phyloP scores from a whole-genome alignment of 148 eudicot species.

The Silene conica region DNA sequence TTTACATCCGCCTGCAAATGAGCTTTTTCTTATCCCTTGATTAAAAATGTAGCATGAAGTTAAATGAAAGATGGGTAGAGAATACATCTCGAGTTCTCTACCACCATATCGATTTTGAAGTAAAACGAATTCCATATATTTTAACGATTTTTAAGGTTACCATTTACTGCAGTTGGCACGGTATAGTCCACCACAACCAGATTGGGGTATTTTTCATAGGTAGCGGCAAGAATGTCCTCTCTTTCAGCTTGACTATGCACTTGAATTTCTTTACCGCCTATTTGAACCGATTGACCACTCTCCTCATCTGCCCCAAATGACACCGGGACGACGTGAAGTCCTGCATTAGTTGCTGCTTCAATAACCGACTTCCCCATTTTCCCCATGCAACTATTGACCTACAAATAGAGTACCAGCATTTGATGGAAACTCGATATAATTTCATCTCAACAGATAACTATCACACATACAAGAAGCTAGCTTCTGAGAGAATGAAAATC shows the following conservation, averaged over 20 bases:
- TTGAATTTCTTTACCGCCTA: conserved; percentile 65
- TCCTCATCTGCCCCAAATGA: conserved; percentile 67
- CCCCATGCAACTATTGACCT: conserved; percentile 91
- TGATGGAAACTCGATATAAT: neutral
- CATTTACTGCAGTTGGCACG: conserved; percentile 78
- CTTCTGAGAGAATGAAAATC: neutral
- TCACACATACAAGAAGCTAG: neutral
- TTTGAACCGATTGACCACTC: conserved; percentile 54
- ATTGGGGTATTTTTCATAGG: conserved; percentile 53
- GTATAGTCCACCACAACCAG: conserved; percentile 91
- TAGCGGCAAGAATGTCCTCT: conserved; percentile 48
- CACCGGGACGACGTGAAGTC: conserved; percentile 63
- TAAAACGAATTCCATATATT: neutral
- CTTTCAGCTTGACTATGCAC: conserved; percentile 61
- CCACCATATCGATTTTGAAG: neutral
- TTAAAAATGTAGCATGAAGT: too few relatives aligned
- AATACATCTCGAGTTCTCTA: too few relatives aligned
- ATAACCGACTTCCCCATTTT: conserved; percentile 93
- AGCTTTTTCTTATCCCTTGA: too few relatives aligned
- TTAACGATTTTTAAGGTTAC: conserved; percentile 28
- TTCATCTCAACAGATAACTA: neutral
- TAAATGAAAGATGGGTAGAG: too few relatives aligned
- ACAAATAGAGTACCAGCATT: conserved; percentile 9
- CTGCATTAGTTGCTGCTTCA: conserved; percentile 75
- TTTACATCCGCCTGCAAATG: too few relatives aligned